Evolutionary conservation across 345 rosid species (phyloP).

Genomic region (Acer negundo): DNA sequence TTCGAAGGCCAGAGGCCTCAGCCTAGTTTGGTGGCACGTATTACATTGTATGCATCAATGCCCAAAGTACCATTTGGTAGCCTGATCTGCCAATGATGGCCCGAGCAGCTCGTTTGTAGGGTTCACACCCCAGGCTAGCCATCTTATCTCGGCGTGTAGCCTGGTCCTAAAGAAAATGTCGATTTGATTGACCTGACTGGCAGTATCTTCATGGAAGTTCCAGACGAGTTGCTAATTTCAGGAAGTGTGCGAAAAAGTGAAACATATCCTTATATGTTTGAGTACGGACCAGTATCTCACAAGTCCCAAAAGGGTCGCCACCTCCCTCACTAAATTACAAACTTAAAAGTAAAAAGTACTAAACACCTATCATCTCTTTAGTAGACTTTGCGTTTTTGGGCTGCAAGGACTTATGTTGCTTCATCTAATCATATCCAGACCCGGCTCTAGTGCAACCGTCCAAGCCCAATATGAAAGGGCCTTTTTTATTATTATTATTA

Average conservation of each 20-base stretch:
- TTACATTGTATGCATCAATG: slow-evolving; percentile 36
- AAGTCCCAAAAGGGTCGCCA: no score
- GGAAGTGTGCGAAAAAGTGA: slow-evolving; percentile 17
- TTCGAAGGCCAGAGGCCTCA: slow-evolving; percentile 39
- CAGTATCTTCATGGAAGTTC: neutral
- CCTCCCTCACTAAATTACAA: no score
- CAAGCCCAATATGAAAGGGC: no score
- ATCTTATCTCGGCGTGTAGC: slow-evolving; percentile 12
- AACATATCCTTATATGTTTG: neutral
- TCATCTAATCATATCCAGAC: no score
- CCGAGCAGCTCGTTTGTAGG: slow-evolving; percentile 35
- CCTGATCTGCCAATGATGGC: slow-evolving; percentile 43
- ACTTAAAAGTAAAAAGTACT: no score
- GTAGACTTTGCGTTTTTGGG: no score
- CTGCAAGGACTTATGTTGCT: no score
- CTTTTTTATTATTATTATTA: no score
- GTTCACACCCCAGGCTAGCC: slow-evolving; percentile 70
- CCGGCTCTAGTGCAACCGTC: no score
- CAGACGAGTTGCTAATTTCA: slow-evolving; percentile 35
- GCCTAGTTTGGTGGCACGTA: slow-evolving; percentile 29
- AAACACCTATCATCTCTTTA: no score
- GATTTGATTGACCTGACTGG: neutral
- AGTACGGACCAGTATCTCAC: no score
- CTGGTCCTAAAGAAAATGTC: slow-evolving; percentile 34
- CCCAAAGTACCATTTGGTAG: slow-evolving; percentile 6